phyloP scores from a whole-genome alignment of 2,329 filamentous ascomycete species.

The Cucurbitaria berberidis region DNA sequence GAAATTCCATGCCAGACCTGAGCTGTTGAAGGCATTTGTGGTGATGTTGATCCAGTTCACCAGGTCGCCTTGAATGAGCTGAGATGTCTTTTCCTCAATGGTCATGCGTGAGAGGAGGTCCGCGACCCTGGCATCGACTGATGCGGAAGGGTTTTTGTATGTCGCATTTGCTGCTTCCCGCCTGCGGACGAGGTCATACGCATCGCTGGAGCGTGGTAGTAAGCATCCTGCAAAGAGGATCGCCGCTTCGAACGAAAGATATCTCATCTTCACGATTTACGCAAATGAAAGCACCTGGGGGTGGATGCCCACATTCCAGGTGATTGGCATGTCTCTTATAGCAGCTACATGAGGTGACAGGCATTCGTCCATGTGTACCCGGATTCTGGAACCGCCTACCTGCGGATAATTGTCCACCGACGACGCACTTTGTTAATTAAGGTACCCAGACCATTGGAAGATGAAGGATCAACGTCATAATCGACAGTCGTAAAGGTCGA shows the following conservation, averaged over 20 bases:
- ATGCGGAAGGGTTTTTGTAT: constrained; percentile 69
- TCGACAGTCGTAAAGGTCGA: neutral
- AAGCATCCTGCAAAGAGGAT: constrained; percentile 22
- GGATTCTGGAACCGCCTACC: neutral
- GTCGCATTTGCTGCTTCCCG: constrained; percentile 39
- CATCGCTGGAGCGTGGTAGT: constrained; percentile 19
- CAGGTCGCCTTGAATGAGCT: constrained; percentile 69
- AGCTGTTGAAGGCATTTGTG: constrained; percentile 69
- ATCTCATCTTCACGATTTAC: constrained; percentile 14
- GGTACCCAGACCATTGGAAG: constrained; percentile 8
- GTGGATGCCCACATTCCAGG: neutral
- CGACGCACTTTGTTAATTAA: constrained; percentile 15
- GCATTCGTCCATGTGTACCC: neutral
- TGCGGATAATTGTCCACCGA: constrained; percentile 26
- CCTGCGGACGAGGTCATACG: constrained; percentile 36
- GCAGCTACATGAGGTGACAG: constrained; percentile 1
- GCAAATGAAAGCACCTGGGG: neutral
- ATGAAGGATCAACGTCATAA: constrained; percentile 5
- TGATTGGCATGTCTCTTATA: constrained; percentile 18
- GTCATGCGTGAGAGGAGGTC: constrained; percentile 77
- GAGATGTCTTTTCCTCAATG: constrained; percentile 73
- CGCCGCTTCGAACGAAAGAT: constrained; percentile 15
- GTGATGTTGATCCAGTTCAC: constrained; percentile 76
- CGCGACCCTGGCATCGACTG: constrained; percentile 68
- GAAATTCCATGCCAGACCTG: constrained; percentile 71